These are phyloP conservation scores for Clonostachys rosea DNA, from an alignment of 2,329 filamentous ascomycete species.

Conservation along the genomic window DNA sequence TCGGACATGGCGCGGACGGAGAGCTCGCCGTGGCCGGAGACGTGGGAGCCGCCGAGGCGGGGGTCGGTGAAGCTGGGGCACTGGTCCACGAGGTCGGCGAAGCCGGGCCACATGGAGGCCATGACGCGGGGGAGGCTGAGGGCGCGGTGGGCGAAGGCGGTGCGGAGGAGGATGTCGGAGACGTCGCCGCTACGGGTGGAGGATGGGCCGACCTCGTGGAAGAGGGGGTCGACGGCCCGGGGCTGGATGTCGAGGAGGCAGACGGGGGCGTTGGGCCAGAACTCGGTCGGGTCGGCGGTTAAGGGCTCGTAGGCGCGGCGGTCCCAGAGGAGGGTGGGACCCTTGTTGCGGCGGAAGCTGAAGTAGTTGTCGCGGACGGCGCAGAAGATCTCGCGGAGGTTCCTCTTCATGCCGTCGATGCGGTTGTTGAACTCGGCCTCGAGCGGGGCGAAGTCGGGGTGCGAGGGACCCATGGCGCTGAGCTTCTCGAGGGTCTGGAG, in stretches of 20 bases:
- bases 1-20: slow-evolving; percentile 42
- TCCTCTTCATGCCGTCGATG: slow-evolving; percentile 24
- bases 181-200: slow-evolving; percentile 38
- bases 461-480: slow-evolving; percentile 7
- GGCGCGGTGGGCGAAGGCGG: slow-evolving; percentile 31
- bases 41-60: slow-evolving; percentile 35
- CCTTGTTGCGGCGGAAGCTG: slow-evolving; percentile 37
- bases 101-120: slow-evolving; percentile 54
- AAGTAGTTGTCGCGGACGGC: slow-evolving; percentile 49
- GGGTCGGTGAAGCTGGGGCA: slow-evolving; percentile 46
- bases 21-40: slow-evolving; percentile 32
- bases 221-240: slow-evolving; percentile 39
- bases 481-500: slow-evolving; percentile 16
- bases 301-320: slow-evolving; percentile 68
- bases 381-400: slow-evolving; percentile 25
- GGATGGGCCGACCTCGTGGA: slow-evolving; percentile 37
- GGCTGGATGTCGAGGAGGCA: slow-evolving; percentile 66
- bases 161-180: slow-evolving; percentile 42
- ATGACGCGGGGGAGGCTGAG: slow-evolving; percentile 39
- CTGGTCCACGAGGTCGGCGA: slow-evolving; percentile 25
- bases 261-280: slow-evolving; percentile 57
- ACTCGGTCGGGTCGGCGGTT: slow-evolving; percentile 50
- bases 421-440: slow-evolving; percentile 25
- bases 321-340: slow-evolving; percentile 61
- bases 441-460: slow-evolving; percentile 16